phyloP scores from a whole-genome alignment of 352 stramenopile species.

The Pythium folliculosum region DNA sequence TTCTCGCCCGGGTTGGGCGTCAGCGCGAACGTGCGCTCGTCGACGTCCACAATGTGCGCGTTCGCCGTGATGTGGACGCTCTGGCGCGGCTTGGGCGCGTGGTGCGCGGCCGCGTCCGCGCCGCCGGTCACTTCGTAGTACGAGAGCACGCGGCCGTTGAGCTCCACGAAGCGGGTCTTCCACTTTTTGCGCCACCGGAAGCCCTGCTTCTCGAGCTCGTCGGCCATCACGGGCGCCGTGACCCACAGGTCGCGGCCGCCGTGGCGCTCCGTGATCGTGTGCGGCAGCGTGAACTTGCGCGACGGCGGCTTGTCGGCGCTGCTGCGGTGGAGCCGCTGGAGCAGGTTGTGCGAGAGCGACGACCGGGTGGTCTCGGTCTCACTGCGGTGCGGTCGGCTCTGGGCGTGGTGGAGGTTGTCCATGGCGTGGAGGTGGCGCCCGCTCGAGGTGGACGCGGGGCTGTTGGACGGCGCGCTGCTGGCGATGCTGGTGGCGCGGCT shows the following conservation, averaged over 20 bases:
- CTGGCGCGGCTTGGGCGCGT: slow-evolving; percentile 36
- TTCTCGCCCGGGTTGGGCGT: slow-evolving; percentile 50
- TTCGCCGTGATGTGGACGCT: slow-evolving; percentile 67
- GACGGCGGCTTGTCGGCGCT: slow-evolving; percentile 19
- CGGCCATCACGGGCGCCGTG: slow-evolving; percentile 66
- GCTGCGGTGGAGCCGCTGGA: slow-evolving; percentile 26
- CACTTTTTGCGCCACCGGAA: slow-evolving; percentile 83
- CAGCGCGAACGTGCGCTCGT: slow-evolving; percentile 56
- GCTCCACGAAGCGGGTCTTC: slow-evolving; percentile 71
- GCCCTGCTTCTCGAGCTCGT: slow-evolving; percentile 70
- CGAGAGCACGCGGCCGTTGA: slow-evolving; percentile 69
- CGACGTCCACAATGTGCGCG: slow-evolving; percentile 50
- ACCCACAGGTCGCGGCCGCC: slow-evolving; percentile 75
- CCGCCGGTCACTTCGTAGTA: slow-evolving; percentile 54
- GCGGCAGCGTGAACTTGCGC: slow-evolving; percentile 46
- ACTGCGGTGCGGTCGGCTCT: background rate
- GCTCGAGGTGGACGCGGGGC: slow-evolving; percentile 1
- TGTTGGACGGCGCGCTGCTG: slow-evolving; percentile 18
- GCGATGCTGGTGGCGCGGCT: slow-evolving; percentile 26
- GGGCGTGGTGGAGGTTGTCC: background rate
- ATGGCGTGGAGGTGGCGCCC: background rate
- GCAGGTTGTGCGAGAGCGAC: slow-evolving; percentile 24
- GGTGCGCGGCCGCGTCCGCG: background rate
- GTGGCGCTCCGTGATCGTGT: slow-evolving; percentile 79
- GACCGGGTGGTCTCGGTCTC: background rate